phyloP scores from a whole-genome alignment of 1,284 basidiomycete genomes.

The Pholiota adiposa region DNA sequence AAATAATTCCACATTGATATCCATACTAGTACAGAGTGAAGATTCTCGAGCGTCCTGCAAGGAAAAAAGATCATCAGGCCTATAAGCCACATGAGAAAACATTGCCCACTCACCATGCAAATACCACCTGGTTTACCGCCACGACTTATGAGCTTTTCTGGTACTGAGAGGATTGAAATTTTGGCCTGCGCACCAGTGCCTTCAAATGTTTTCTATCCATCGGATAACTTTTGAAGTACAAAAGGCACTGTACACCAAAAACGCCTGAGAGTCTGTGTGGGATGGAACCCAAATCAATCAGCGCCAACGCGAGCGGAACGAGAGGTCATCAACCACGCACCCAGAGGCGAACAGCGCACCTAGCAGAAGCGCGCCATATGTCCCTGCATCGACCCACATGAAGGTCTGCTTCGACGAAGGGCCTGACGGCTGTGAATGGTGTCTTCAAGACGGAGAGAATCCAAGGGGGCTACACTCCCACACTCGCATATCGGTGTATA shows the following conservation, averaged over 20 bases:
- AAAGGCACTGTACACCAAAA: conserved; percentile 22
- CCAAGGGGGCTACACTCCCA: conserved; percentile 13
- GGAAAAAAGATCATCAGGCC: neutral
- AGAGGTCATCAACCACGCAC: neutral
- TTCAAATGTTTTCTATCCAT: conserved; percentile 19
- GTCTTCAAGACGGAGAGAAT: conserved; percentile 14
- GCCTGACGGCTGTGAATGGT: neutral
- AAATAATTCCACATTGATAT: conserved; percentile 20
- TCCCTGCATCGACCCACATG: conserved; percentile 24
- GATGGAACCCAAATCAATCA: neutral
- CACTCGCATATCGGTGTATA: conserved; percentile 6
- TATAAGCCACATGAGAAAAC: neutral
- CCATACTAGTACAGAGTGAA: conserved; percentile 21
- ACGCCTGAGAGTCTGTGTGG: conserved; percentile 18
- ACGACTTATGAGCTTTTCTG: too few relatives aligned
- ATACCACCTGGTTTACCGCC: conserved; percentile 13
- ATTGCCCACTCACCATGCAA: conserved; percentile 16
- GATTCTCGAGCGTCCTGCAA: conserved; percentile 16
- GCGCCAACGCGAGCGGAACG: neutral
- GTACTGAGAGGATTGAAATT: too few relatives aligned
- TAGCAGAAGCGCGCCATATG: conserved; percentile 23
- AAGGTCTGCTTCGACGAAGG: conserved; percentile 10
- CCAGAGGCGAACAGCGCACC: conserved; percentile 21
- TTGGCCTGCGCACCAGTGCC: conserved; percentile 18
- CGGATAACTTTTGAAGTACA: conserved; percentile 22